Conservation (phyloP, 2,329 filamentous ascomycete species). For the Verticillium tricorpus region DNA sequence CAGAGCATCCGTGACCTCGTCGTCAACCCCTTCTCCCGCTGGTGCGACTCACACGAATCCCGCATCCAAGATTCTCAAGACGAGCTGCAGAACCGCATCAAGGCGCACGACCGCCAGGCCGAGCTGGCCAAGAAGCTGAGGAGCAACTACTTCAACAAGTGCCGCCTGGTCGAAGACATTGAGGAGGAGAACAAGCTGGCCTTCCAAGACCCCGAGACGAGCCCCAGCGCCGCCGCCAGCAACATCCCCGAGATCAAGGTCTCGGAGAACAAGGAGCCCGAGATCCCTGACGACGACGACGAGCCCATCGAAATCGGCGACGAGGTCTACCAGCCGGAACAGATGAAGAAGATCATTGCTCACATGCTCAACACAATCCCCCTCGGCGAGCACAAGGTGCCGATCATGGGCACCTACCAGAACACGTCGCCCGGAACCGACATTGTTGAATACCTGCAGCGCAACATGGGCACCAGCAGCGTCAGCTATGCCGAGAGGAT, state of each 20-base stretch:
- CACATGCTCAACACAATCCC: constrained; percentile 86
- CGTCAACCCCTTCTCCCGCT: constrained; percentile 87
- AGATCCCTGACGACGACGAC: constrained; percentile 60
- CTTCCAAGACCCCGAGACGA: constrained; percentile 80
- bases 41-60: constrained; percentile 91
- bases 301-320: constrained; percentile 89
- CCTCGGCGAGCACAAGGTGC: constrained; percentile 87
- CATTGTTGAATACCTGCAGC: constrained; percentile 93
- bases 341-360: constrained; percentile 83
- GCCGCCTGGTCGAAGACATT: constrained; percentile 87
- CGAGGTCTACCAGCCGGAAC: constrained; percentile 75
- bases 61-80: constrained; percentile 93
- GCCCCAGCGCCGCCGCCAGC: constrained; percentile 61
- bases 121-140: constrained; percentile 89
- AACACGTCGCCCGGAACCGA: constrained; percentile 90
- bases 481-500: constrained; percentile 91
- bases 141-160: constrained; percentile 98
- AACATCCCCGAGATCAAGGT: constrained; percentile 85
- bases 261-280: constrained; percentile 59
- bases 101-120: constrained; percentile 86
- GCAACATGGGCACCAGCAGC: constrained; percentile 76
- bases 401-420: constrained; percentile 89
- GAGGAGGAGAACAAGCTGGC: constrained; percentile 98
- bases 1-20: constrained; percentile 95
- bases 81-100: constrained; percentile 84